These are phyloP conservation scores for Dittrichia graveolens DNA, from an alignment of 129 eudicot genomes.

Conservation along the genomic window DNA sequence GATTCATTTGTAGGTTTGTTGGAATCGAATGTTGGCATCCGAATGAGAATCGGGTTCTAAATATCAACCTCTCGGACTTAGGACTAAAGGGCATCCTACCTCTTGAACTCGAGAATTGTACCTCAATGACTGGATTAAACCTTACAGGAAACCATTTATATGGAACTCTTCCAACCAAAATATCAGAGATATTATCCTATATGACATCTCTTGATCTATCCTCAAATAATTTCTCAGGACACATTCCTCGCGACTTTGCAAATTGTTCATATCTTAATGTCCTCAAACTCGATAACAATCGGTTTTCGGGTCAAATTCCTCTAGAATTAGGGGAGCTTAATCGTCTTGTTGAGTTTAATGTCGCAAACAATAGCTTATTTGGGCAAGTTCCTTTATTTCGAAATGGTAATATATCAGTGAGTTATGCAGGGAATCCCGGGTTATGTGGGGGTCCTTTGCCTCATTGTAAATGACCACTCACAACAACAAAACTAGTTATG, in stretches of 20 bases:
- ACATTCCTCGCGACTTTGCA: slow-evolving; percentile 51
- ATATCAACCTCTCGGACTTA: slow-evolving; percentile 43
- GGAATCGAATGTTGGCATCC: slow-evolving; percentile 70
- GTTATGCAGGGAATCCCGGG: slow-evolving; percentile 59
- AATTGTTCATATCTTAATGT: slow-evolving; percentile 58
- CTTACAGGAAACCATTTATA: slow-evolving; percentile 53
- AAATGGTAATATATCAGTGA: slow-evolving; percentile 24
- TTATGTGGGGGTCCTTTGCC: slow-evolving; percentile 70
- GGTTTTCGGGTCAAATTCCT: slow-evolving; percentile 64
- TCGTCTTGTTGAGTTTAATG: slow-evolving; percentile 32
- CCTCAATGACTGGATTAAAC: slow-evolving; percentile 57
- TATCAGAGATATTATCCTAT: slow-evolving; percentile 37
- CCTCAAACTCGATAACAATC: slow-evolving; percentile 52
- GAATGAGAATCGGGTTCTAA: slow-evolving; percentile 54
- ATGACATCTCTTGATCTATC: slow-evolving; percentile 67
- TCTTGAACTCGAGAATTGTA: slow-evolving; percentile 42
- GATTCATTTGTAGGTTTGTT: slow-evolving; percentile 55
- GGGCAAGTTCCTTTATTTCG: slow-evolving; percentile 59
- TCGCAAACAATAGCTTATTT: slow-evolving; percentile 55
- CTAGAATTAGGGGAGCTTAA: slow-evolving; percentile 24
- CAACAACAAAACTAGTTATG: background rate
- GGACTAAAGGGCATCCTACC: slow-evolving; percentile 68
- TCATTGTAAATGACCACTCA: slow-evolving; percentile 29
- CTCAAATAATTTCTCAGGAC: slow-evolving; percentile 58
- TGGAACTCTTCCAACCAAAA: slow-evolving; percentile 57